phyloP scores from a whole-genome alignment of 805 yeast species.

The Candida golubevii region DNA sequence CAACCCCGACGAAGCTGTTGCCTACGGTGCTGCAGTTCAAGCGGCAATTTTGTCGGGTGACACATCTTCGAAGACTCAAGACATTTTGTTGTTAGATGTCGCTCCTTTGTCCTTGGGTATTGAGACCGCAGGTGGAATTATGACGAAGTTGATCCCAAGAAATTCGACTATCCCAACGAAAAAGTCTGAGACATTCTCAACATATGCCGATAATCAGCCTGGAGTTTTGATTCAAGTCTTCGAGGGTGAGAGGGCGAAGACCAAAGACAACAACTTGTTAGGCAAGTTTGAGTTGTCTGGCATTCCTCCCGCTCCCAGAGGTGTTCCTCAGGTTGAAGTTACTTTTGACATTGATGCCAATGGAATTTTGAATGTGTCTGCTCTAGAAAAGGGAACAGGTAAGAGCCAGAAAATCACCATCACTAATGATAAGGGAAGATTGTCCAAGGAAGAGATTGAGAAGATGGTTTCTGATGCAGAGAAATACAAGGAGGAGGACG shows the following conservation, averaged over 20 bases:
- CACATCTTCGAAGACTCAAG: conserved; percentile 94
- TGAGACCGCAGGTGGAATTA: conserved; percentile 96
- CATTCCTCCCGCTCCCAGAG: conserved; percentile 90
- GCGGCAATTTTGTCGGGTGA: conserved; percentile 97
- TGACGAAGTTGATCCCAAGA: conserved; percentile 93
- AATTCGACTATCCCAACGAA: conserved; percentile 94
- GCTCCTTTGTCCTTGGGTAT: conserved; percentile 93
- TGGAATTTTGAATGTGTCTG: conserved; percentile 82
- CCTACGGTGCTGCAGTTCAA: conserved; percentile 98
- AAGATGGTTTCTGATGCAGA: conserved; percentile 98
- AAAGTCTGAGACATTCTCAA: conserved; percentile 91
- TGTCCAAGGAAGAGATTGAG: conserved; percentile 89
- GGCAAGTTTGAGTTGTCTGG: conserved; percentile 86
- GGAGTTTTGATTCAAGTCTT: conserved; percentile 90
- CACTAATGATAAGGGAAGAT: conserved; percentile 91
- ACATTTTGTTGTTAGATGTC: conserved; percentile 83
- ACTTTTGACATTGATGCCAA: conserved; percentile 85
- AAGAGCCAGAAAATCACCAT: conserved; percentile 86
- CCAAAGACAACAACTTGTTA: conserved; percentile 85
- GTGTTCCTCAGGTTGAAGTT: conserved; percentile 86
- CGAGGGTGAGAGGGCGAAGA: conserved; percentile 95
- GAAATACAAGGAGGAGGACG: conserved; percentile 89
- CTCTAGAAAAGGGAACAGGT: conserved; percentile 93
- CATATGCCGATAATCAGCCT: conserved; percentile 95
- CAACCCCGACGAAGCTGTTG: conserved; percentile 99